These are phyloP conservation scores for Papiliotrema laurentii DNA, from an alignment of 1,284 basidiomycete genomes.

Conservation along the genomic window DNA sequence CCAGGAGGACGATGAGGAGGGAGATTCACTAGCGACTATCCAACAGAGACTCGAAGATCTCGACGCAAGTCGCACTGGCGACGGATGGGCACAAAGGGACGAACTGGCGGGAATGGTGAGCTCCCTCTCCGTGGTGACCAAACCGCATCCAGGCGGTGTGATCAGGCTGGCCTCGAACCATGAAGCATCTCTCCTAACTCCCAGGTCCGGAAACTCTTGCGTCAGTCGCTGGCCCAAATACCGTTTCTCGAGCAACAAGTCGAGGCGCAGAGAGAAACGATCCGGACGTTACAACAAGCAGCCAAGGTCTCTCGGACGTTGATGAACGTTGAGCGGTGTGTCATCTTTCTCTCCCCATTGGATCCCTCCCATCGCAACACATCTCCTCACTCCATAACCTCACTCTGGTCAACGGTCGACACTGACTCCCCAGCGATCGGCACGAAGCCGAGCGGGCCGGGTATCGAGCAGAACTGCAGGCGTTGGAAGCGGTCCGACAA, in stretches of 20 bases:
- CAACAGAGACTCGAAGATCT: neutral
- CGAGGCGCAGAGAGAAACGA: slow-evolving; percentile 35
- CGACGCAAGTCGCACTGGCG: neutral
- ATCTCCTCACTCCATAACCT: neutral
- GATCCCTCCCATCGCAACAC: neutral
- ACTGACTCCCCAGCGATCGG: slow-evolving; percentile 11
- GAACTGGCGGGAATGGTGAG: slow-evolving; percentile 30
- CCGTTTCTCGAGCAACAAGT: slow-evolving; percentile 35
- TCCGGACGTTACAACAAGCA: slow-evolving; percentile 38
- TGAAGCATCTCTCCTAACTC: neutral
- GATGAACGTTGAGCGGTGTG: slow-evolving; percentile 34
- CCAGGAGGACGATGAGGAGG: slow-evolving; percentile 5
- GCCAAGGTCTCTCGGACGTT: slow-evolving; percentile 27
- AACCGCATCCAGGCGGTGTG: neutral
- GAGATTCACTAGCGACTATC: slow-evolving; percentile 13
- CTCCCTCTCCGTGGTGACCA: neutral
- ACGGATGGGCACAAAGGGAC: slow-evolving; percentile 11
- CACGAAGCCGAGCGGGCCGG: slow-evolving; percentile 33
- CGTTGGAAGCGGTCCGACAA: slow-evolving; percentile 27
- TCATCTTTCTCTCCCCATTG: neutral
- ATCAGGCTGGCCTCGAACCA: neutral
- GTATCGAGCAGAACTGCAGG: slow-evolving; percentile 37
- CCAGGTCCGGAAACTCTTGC: slow-evolving; percentile 34
- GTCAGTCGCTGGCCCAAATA: slow-evolving; percentile 17
- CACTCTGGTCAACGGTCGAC: neutral